A percentile compares a stretch with the other conserved stretches of the same genome.
phyloP scores from a whole-genome alignment of 2,329 filamentous ascomycete species.

The Daldinia sp. region DNA sequence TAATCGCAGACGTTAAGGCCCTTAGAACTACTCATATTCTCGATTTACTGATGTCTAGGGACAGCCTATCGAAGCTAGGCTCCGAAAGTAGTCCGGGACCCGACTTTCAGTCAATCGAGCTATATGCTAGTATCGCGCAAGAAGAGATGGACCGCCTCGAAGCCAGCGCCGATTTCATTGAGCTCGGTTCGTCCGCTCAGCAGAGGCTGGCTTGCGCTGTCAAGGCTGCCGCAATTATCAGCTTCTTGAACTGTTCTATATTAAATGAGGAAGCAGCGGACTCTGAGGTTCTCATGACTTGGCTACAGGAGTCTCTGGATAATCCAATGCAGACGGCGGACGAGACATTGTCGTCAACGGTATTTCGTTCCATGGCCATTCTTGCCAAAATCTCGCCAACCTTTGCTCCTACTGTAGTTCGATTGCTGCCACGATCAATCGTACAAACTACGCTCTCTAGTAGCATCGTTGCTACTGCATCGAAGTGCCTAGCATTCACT shows the following conservation, averaged over 20 bases:
- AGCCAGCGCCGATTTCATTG: conserved; percentile 87
- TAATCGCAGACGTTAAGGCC: conserved; percentile 69
- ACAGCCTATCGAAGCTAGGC: conserved; percentile 55
- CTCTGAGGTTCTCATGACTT: conserved; percentile 77
- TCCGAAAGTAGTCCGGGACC: conserved; percentile 56
- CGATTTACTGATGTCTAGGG: conserved; percentile 73
- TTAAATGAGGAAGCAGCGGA: conserved; percentile 85
- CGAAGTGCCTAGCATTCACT: conserved; percentile 83
- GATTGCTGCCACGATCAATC: conserved; percentile 84
- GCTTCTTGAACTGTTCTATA: conserved; percentile 85
- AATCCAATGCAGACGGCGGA: conserved; percentile 86
- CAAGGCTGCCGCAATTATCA: conserved; percentile 81
- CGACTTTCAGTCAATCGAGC: conserved; percentile 65
- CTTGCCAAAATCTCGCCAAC: conserved; percentile 77
- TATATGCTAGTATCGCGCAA: conserved; percentile 74
- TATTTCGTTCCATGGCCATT: conserved; percentile 83
- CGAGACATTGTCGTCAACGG: conserved; percentile 76
- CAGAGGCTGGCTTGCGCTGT: conserved; percentile 86
- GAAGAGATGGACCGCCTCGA: conserved; percentile 89
- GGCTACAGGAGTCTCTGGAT: conserved; percentile 83
- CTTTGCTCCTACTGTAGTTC: conserved; percentile 78
- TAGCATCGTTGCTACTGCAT: conserved; percentile 76
- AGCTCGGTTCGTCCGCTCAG: conserved; percentile 84
- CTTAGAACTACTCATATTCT: conserved; percentile 72
- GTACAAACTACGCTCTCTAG: conserved; percentile 80